These are phyloP conservation scores for Trichosporon sp. DNA, from an alignment of 1,284 basidiomycete species.

Conservation along the genomic window DNA sequence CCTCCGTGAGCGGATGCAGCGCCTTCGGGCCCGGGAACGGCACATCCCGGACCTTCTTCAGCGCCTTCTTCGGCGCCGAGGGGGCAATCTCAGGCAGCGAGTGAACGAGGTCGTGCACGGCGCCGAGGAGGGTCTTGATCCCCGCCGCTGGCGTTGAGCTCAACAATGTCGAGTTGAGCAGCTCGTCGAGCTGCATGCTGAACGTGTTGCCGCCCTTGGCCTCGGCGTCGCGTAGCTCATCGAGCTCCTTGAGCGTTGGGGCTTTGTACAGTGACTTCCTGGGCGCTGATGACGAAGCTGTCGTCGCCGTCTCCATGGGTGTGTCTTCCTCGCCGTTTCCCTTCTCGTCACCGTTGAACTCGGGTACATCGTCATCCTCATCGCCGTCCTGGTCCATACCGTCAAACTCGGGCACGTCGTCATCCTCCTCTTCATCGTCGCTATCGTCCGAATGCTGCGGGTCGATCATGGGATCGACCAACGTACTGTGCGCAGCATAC, in stretches of 20 bases:
- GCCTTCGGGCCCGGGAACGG: conserved; percentile 55
- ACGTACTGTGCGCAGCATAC: conserved; percentile 14
- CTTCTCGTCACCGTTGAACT: conserved; percentile 26
- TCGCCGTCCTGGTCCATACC: conserved; percentile 33
- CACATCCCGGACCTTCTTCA: conserved; percentile 52
- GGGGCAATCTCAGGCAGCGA: conserved; percentile 57
- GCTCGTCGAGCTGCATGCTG: conserved; percentile 58
- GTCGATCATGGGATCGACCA: conserved; percentile 24
- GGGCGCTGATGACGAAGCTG: conserved; percentile 11
- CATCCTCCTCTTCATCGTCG: conserved; percentile 21
- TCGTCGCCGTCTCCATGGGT: too few relatives aligned
- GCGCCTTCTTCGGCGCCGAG: conserved; percentile 60
- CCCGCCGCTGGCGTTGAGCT: conserved; percentile 23
- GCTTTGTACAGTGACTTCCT: conserved; percentile 46
- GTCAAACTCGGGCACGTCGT: conserved; percentile 15
- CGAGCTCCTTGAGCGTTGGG: conserved; percentile 60
- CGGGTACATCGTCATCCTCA: conserved; percentile 35
- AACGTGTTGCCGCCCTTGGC: conserved; percentile 39
- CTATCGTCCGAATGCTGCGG: conserved; percentile 15
- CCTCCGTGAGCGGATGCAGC: conserved; percentile 61
- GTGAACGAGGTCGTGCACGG: conserved; percentile 61
- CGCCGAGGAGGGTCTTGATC: conserved; percentile 69
- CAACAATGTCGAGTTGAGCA: conserved; percentile 77
- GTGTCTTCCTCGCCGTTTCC: conserved; percentile 32
- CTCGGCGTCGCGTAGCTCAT: conserved; percentile 44